phyloP scores from a whole-genome alignment of 768 basidiomycete genomes.

The Boletellus ananas region DNA sequence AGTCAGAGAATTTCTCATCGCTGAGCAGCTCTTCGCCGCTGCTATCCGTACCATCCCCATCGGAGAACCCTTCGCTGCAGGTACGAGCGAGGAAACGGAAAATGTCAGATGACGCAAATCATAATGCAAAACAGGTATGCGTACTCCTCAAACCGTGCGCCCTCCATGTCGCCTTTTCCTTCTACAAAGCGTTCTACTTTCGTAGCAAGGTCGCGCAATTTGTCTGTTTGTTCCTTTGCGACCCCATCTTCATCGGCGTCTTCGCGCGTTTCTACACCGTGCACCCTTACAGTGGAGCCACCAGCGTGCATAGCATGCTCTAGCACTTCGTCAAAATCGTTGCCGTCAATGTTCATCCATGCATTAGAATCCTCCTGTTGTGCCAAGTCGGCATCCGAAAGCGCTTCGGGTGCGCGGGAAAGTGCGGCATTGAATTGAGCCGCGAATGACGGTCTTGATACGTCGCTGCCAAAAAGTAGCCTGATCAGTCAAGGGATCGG shows the following conservation, averaged over 20 bases:
- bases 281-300: conserved; percentile 14
- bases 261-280: conserved; percentile 48
- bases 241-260: conserved; percentile 39
- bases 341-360: conserved; percentile 81
- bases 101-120: conserved; percentile 1
- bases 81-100: background rate
- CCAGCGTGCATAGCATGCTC: conserved; percentile 34
- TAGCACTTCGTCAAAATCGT: conserved; percentile 73
- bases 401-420: conserved; percentile 34
- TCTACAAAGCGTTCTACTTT: conserved; percentile 91
- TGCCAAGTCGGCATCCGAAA: conserved; percentile 9
- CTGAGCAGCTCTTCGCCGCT: conserved; percentile 34
- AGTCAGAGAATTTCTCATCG: conserved; percentile 43
- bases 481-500: conserved; percentile 1
- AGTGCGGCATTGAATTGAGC: conserved; percentile 65
- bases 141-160: conserved; percentile 89
- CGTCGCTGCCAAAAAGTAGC: conserved; percentile 37
- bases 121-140: conserved; percentile 9
- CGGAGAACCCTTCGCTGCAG: conserved; percentile 63
- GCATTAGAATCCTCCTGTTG: conserved; percentile 68
- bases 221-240: conserved; percentile 62
- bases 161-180: conserved; percentile 84
- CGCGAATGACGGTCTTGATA: conserved; percentile 73
- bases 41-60: conserved; percentile 44
- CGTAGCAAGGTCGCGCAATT: conserved; percentile 70